Percentiles rank a stretch among this genome's conserved stretches.
Conservation (phyloP, 371 early-diverging fungal genomes). For the Smittium culicis region DNA sequence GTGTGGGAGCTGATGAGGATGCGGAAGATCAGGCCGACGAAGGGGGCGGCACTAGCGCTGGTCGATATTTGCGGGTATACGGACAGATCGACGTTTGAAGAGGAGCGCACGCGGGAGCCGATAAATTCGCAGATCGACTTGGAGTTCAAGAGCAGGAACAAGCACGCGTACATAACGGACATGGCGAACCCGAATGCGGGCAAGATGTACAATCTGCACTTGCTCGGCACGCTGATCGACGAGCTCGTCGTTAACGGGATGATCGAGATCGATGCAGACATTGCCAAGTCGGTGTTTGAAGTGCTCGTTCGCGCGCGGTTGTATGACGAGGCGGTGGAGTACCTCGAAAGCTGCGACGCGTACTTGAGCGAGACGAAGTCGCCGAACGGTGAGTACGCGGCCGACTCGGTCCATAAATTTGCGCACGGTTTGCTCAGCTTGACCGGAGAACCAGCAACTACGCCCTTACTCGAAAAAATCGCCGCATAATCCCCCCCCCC, state of each 20-base stretch:
- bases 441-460: conserved; percentile 5
- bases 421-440: not conserved
- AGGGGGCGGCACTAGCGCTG: conserved; percentile 22
- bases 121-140: not conserved
- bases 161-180: not conserved
- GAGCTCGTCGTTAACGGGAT: not conserved
- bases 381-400: not conserved
- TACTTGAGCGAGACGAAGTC: not conserved
- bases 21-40: conserved; percentile 22
- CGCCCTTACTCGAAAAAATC: too few relatives aligned
- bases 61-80: conserved; percentile 30
- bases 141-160: not conserved
- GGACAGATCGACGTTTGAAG: conserved; percentile 28
- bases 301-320: not conserved
- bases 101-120: conserved; percentile 13
- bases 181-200: not conserved
- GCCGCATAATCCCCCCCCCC: too few relatives aligned
- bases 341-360: not conserved
- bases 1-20: conserved; percentile 29
- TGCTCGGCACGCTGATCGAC: not conserved
- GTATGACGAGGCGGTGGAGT: conserved; percentile 4
- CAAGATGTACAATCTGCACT: not conserved
- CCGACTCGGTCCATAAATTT: not conserved
- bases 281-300: conserved; percentile 1
- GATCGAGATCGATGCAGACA: not conserved